Evolutionary conservation across 2,329 filamentous ascomycete species (phyloP), one percentile per base, ranked within the genome.

Genomic region (Aspergillus japonicus): DNA sequence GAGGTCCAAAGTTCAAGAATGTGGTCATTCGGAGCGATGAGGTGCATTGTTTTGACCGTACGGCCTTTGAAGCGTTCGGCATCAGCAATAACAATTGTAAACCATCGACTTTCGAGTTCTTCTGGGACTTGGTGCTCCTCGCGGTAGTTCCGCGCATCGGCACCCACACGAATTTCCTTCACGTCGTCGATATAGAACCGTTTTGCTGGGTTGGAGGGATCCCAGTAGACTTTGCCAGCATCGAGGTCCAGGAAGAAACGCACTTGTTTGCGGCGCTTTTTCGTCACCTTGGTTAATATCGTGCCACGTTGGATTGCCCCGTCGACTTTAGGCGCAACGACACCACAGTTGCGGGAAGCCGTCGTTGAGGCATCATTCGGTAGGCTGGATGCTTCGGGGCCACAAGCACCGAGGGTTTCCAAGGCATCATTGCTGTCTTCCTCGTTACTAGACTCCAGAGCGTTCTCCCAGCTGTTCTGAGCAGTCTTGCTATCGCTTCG

Each of bases 131-230:
- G 86, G 71, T 90, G 91, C 74, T 97, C 93, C 68, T 94, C 87
- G 47, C 91, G 89, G 73, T 96, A 96, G 72, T 96, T 94, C 59
- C 90, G 87, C 19, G 94, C 91, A 72, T 98, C 91, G 12, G 85
- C 85, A 19, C 91, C 92, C 35, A 88, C 87, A 63, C 93, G 88
- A 51, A 98, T 92, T 71, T 96, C 92, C 70, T 91, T 89, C 69
- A 99, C 94, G 73, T 98, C 92, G 70, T 99, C 95, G 63, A 99
- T 91, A 74, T 96, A 96, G 64, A 99, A 89, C 56, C 87, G 87
- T 74, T 97, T 98, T 24, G 87, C 85, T 1, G 90, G 88, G 39
- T 91, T 87, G 8, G 84, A 86, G 50, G 87, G 85, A 74, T 96
- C 90, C 94, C 94, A 98, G 26, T 85, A 89, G 24, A 99, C 90